Evolutionary conservation across 2,329 filamentous ascomycete species (phyloP), one percentile per base, ranked within the genome.

Genomic region (Pleoardoris graminearum): DNA sequence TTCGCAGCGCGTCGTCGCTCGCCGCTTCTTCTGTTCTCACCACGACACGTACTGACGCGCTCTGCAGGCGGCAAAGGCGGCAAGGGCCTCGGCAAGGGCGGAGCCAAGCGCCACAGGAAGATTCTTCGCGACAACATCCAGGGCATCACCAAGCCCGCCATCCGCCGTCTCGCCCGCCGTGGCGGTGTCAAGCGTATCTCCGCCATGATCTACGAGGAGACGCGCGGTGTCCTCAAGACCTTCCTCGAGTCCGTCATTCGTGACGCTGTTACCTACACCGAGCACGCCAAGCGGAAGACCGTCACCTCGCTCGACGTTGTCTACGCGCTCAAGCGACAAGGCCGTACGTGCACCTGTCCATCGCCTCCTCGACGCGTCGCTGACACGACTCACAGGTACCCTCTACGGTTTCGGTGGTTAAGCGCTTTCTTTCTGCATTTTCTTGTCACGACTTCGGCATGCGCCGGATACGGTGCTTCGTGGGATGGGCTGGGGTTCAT

Each of bases 141-240:
- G 83, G 92, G 92, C 82, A 97, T 97, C 76, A 97, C 92, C 75
- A 97, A 97, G 89, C 92, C 92, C 71, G 92, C 92, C 72, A 97
- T 97, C 80, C 89, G 92, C 74, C 92, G 92, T 95, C 91, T 97
- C 77, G 92, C 92, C 65, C 92, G 92, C 82, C 91, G 92, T 94
- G 92, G 92, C 80, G 92, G 92, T 92, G 92, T 97, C 85, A 97
- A 97, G 90, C 92, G 92, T 96, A 97, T 97, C 74, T 96, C 91
- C 73, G 92, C 92, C 77, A 95, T 89, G 87, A 90, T 90, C 81
- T 90, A 90, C 82, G 87, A 89, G 76, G 86, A 91, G 82, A 90
- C 88, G 69, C 87, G 88, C 74, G 86, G 86, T 83, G 88, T 90
- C 70, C 82, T 91, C 70, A 90, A 90, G 85, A 87, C 87, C 76